Conservation (phyloP, 2,329 filamentous ascomycete species). For the Pseudogymnoascus sp. region DNA sequence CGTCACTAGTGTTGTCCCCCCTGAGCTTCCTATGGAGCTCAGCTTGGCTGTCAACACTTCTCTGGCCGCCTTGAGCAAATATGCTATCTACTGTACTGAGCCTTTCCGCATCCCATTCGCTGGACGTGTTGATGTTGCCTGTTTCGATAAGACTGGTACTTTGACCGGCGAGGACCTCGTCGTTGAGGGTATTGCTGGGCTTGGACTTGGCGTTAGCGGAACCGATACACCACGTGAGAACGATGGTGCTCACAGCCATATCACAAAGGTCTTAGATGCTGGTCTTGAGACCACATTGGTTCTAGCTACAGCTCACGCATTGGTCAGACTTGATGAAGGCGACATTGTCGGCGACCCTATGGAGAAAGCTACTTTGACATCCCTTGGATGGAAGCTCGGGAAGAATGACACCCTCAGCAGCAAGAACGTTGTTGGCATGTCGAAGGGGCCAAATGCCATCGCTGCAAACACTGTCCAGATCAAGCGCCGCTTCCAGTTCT, state of each 20-base stretch:
- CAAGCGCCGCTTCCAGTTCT: slow-evolving; percentile 97
- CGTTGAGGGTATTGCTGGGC: slow-evolving; percentile 90
- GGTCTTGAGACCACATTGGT: slow-evolving; percentile 83
- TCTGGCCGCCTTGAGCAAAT: slow-evolving; percentile 87
- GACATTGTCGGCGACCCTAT: slow-evolving; percentile 97
- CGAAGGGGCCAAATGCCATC: slow-evolving; percentile 39
- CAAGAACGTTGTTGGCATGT: slow-evolving; percentile 47
- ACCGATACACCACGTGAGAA: slow-evolving; percentile 60
- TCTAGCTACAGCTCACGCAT: slow-evolving; percentile 86
- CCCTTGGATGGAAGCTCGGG: slow-evolving; percentile 89
- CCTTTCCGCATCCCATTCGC: slow-evolving; percentile 97
- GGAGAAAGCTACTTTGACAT: slow-evolving; percentile 90
- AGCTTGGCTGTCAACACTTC: slow-evolving; percentile 97
- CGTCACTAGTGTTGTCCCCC: slow-evolving; percentile 95
- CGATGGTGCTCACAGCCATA: slow-evolving; percentile 76
- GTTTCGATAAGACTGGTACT: slow-evolving; percentile 98
- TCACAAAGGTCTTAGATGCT: slow-evolving; percentile 64
- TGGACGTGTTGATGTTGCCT: slow-evolving; percentile 90
- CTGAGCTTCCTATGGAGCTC: slow-evolving; percentile 95
- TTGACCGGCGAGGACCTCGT: slow-evolving; percentile 94
- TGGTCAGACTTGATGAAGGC: slow-evolving; percentile 94
- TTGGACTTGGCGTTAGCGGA: slow-evolving; percentile 64
- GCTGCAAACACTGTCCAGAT: slow-evolving; percentile 78
- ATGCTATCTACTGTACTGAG: slow-evolving; percentile 97
- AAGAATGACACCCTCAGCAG: slow-evolving; percentile 77